Base-by-base conservation (phyloP, 768 basidiomycete genomes). In the Lepiota venenata region DNA sequence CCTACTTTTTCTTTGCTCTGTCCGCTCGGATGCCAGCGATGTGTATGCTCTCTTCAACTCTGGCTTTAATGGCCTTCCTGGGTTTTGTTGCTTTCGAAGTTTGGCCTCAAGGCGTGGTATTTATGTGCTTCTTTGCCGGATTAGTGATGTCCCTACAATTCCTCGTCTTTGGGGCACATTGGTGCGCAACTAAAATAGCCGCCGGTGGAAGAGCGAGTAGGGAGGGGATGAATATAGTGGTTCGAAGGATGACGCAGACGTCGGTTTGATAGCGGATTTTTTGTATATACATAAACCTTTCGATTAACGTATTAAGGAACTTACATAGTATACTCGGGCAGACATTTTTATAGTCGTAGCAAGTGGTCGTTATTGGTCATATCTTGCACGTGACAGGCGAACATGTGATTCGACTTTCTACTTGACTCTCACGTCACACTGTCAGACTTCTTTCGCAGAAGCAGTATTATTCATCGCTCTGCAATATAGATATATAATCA, bases 1-100 rank as follows among this genome's bases (percentile, higher is more conserved):
- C 76, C 9, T 85, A 85, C 64, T 72, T 86, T 53, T 88, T 87
- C 71, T 90, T 90, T 65, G 74, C 82, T 25, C 73, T 90, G 12
- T 81, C 83, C 1, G 74, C 87, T 5, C 78, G 86, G 18, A 69
- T 87, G 11, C 88, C 87, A 0, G 76, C 80, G 0, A 57, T 88
- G 6, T 82, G 83, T 63, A 80, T 84, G 72, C 74, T 85, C 51
- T 55, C 74, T 27, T 80, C 85, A 10, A 73, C 80, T 0, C 41
- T 78, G n/a, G 71, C 83, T 1, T 73, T 90, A 7, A 82, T 84
- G 73, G 58, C 64, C 1, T 89, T 88, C 68, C 66, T 89, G 21
- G 71, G 77, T 7, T 64, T 81, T 21, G 81, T 88, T 6, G 84
- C 87, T 2, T 88, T 78, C 69, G 69, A 70, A 0, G 81, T 80